These are phyloP conservation scores for Aureobasidium sp. DNA, from an alignment of 2,329 filamentous ascomycete genomes.

Conservation along the genomic window DNA sequence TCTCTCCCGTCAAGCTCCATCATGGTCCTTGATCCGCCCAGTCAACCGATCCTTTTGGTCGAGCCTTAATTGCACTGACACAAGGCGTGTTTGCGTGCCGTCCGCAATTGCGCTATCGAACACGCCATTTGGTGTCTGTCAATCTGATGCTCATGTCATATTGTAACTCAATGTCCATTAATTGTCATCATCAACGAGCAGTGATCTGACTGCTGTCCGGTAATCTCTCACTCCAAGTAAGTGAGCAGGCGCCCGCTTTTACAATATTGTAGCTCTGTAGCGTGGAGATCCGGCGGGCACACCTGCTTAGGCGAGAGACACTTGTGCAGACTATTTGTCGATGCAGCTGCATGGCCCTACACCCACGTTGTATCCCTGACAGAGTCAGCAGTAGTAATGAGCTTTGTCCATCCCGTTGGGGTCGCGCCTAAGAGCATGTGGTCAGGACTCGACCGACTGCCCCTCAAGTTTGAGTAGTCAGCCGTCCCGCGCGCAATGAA, in stretches of 20 bases:
- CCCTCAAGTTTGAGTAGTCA: not conserved
- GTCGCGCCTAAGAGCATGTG: not conserved
- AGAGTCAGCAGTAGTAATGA: not conserved
- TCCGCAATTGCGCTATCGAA: not conserved
- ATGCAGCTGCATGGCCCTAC: not conserved
- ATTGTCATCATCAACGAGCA: not conserved
- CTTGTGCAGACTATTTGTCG: not conserved
- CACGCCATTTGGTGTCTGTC: slow-evolving; percentile 1
- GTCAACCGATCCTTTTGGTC: not conserved
- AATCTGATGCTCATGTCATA: not conserved
- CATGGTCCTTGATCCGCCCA: not conserved
- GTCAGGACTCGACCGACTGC: not conserved
- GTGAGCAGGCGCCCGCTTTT: not conserved
- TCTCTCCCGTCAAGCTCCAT: not conserved
- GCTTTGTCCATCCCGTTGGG: not conserved
- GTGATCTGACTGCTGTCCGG: not conserved
- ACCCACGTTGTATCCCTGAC: slow-evolving; percentile 3
- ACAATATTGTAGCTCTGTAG: not conserved
- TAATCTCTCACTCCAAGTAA: not conserved
- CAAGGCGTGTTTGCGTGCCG: not conserved
- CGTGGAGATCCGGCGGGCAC: not conserved
- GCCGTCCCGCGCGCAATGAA: not conserved
- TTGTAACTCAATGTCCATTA: not conserved
- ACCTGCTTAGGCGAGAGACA: slow-evolving; percentile 1
- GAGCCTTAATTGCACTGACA: not conserved